Evolutionary conservation across 108 stramenopile species (phyloP), one percentile per base, ranked within the genome.

Genomic region (Chaetoceros muelleri): DNA sequence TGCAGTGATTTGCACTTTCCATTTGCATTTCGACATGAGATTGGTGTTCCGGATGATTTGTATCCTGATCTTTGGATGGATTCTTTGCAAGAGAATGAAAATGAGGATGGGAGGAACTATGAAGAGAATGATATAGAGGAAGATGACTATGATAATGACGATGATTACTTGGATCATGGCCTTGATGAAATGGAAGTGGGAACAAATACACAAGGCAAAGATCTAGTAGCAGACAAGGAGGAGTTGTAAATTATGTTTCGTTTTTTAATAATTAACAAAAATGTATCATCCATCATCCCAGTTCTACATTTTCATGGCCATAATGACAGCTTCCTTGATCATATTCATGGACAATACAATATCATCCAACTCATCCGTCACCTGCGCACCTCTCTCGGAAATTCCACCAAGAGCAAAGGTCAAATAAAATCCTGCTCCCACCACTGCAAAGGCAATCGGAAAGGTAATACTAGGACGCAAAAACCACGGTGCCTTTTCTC

Each of bases 401-500:
- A 90, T 90, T 0, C 79, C 85, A 24, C 89, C 89, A 7, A 73
- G 62, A 28, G 57, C 53, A 29, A 79, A 40, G 49, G 74, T 82
- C 26, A 75, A 81, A 60, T 69, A 84, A 71, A 95, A 95, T 30
- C 91, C 90, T 18, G 75, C 71, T 13, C 89, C 91, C 16, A 90
- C 90, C 20, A 93, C 71, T 57, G 72, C 57, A 68, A 95, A 93
- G 47, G 91, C 91, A 51, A 93, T 73, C 3, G 94, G 94, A 54
- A 95, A 95, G 1, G 94, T 95, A 58, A 95, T 93, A 53, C 76
- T 80, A 24, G 95, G 95, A 46, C 80, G 78, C 49, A 95, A 72
- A 66, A 84, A 87, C 95, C 95, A 95, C 24, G 95, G 95, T 0
- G 94, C 84, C 62, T 85, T 70, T 67, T 93, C 71, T 24, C 92